These are phyloP conservation scores for Aspergillus mulundensis DNA, from an alignment of 495 filamentous ascomycete species.

Conservation along the genomic window DNA sequence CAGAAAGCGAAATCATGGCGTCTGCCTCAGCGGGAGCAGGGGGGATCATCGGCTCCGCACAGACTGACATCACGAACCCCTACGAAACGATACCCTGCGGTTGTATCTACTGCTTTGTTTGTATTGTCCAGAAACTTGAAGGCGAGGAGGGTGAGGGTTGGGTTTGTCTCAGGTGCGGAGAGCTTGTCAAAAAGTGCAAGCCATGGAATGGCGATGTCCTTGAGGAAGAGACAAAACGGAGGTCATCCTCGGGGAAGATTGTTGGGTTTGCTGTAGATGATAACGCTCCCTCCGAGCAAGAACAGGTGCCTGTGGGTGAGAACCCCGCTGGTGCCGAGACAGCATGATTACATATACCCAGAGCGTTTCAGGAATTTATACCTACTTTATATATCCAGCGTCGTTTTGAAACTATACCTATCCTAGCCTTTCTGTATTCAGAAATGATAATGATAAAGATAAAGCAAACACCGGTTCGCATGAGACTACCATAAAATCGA, in stretches of 20 bases:
- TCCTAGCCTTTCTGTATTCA: no score
- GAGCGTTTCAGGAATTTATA: no score
- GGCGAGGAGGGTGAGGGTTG: conserved; percentile 94
- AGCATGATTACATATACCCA: background rate
- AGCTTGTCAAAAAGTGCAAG: conserved; percentile 79
- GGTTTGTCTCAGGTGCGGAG: conserved; percentile 89
- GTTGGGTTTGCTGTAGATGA: conserved; percentile 68
- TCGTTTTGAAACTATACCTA: no score
- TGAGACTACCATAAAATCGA: no score
- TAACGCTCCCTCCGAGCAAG: conserved; percentile 14
- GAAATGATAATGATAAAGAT: no score
- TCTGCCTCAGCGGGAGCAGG: conserved; percentile 46
- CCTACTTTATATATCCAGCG: no score
- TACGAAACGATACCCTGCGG: conserved; percentile 91
- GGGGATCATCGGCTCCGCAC: conserved; percentile 74
- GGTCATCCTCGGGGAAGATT: conserved; percentile 53
- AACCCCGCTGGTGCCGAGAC: background rate
- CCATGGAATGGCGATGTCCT: conserved; percentile 91
- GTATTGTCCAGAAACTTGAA: conserved; percentile 83
- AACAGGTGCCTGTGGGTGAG: background rate
- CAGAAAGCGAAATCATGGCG: conserved; percentile 65
- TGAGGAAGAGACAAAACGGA: conserved; percentile 49
- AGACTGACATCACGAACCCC: conserved; percentile 94
- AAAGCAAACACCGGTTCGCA: no score
- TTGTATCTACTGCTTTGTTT: conserved; percentile 96